Conservation (phyloP, 805 yeast species). For the Debaryomyces maramus region DNA sequence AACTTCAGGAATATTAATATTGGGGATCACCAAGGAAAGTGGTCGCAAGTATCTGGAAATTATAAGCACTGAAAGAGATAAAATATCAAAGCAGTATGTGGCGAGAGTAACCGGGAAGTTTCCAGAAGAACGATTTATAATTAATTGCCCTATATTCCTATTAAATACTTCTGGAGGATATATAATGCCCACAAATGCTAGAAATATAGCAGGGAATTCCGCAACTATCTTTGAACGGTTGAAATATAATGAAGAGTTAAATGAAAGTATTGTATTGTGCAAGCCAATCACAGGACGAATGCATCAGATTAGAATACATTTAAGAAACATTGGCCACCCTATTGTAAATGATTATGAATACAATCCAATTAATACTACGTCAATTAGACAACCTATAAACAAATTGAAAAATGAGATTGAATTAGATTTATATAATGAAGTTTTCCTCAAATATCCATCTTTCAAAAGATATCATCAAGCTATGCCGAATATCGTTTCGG, state of each 20-base stretch:
- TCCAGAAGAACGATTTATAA: constrained; percentile 26
- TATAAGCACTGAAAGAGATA: constrained; percentile 27
- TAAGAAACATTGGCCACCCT: constrained; percentile 68
- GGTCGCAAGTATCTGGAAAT: constrained; percentile 32
- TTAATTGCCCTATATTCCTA: constrained; percentile 42
- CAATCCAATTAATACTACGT: constrained; percentile 14
- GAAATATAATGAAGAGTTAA: constrained; percentile 21
- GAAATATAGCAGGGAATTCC: constrained; percentile 27
- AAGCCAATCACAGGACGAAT: constrained; percentile 53
- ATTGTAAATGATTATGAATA: constrained; percentile 73
- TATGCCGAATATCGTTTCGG: constrained; percentile 6
- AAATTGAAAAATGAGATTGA: constrained; percentile 23
- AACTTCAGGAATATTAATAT: constrained; percentile 51
- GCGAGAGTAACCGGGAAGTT: constrained; percentile 47
- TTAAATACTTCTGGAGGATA: constrained; percentile 35
- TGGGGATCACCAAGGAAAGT: constrained; percentile 37
- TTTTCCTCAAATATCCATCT: constrained; percentile 17
- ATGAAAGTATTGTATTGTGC: constrained; percentile 49
- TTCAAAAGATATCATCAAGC: constrained; percentile 13
- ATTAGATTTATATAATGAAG: constrained; percentile 19
- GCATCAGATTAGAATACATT: constrained; percentile 59
- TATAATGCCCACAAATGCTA: constrained; percentile 30
- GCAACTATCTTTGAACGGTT: constrained; percentile 34
- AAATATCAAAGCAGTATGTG: constrained; percentile 42
- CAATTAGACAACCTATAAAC: constrained; percentile 14